Base-by-base conservation (phyloP, 2,329 filamentous ascomycete species). In the Lomentospora prolificans region DNA sequence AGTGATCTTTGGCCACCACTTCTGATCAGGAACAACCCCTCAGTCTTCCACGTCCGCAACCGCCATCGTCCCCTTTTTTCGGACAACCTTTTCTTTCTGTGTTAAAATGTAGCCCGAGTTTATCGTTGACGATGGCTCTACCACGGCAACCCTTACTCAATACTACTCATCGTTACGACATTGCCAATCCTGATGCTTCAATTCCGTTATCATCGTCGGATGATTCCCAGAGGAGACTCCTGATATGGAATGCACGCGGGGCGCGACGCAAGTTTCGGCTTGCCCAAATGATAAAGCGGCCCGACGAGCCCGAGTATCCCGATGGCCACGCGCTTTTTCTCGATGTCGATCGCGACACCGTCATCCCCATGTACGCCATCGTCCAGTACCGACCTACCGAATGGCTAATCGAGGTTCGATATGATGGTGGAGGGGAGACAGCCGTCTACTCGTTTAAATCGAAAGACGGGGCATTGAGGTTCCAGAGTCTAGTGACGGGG, bases 331-430 rank as follows among this genome's bases (percentile, higher is more conserved):
- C 36, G n/a, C 36, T 41, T 17, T 41, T 17, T 17, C 36, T 41
- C 14, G 24, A 41, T 17, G 22, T 55, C 28, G 39, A 22, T 41
- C 7, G 24, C 7, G 53, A 55, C 31, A 17, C 39, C 4, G 53
- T 55, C 12, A 19, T 55, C 14, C 53, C 53, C 1, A 55, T 55
- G 24, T 55, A 55, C 27, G 53, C 53, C 3, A 30, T 55, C 6
- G 30, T 41, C 25, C 36, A 46, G 27, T 31, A 55, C 36, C 53
- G 22, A 9, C 24, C 39, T 4, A 27, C 14, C 2, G 53, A 55
- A 48, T 55, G 36, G 53, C 41, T 27, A 14, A 14, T 55, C n/a
- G 53, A 55, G 19, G 53, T 55, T 7, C 39, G 53, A 6, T 46
- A 55, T 22, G 53, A 55, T 9, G 36, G 14, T 4, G 53, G 53